Evolutionary conservation across 2,329 filamentous ascomycete genomes (phyloP).

Genomic region (Alternaria postmessia): DNA sequence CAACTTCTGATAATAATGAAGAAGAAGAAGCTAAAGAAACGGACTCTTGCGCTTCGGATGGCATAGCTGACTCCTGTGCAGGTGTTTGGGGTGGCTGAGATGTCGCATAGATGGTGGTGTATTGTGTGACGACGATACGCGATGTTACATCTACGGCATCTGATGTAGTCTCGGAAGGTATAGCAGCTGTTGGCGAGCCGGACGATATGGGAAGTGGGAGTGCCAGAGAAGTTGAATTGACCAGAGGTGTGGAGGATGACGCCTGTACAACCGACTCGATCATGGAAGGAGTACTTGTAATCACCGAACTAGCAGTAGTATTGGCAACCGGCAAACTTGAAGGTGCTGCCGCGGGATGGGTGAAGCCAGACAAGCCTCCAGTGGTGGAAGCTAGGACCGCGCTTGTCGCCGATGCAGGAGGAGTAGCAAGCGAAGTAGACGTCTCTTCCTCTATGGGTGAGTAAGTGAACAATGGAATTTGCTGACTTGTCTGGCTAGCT

Average conservation of each 20-base stretch:
- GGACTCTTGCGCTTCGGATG: conserved; percentile 15
- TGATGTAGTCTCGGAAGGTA: conserved; percentile 3
- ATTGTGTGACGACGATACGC: conserved; percentile 35
- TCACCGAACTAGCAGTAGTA: neutral
- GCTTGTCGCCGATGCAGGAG: conserved; percentile 17
- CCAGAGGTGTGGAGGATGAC: conserved; percentile 1
- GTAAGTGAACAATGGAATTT: conserved; percentile 36
- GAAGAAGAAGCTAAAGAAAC: neutral
- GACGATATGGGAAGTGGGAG: neutral
- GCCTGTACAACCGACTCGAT: conserved; percentile 3
- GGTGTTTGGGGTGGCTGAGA: conserved; percentile 7
- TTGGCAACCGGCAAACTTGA: conserved; percentile 8
- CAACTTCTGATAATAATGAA: conserved; percentile 3
- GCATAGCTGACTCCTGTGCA: conserved; percentile 6
- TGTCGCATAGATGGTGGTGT: conserved; percentile 38
- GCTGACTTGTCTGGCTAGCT: conserved; percentile 22
- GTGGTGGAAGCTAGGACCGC: conserved; percentile 17
- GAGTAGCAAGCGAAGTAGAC: conserved; percentile 10
- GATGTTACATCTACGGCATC: conserved; percentile 18
- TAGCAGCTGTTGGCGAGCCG: neutral
- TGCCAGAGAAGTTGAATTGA: conserved; percentile 12
- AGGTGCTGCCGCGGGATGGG: conserved; percentile 20
- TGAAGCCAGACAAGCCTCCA: conserved; percentile 33
- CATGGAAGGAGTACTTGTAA: conserved; percentile 9
- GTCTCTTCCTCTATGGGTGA: conserved; percentile 30